Base-by-base conservation (phyloP, 768 basidiomycete genomes). In the Podaxis sp. region DNA sequence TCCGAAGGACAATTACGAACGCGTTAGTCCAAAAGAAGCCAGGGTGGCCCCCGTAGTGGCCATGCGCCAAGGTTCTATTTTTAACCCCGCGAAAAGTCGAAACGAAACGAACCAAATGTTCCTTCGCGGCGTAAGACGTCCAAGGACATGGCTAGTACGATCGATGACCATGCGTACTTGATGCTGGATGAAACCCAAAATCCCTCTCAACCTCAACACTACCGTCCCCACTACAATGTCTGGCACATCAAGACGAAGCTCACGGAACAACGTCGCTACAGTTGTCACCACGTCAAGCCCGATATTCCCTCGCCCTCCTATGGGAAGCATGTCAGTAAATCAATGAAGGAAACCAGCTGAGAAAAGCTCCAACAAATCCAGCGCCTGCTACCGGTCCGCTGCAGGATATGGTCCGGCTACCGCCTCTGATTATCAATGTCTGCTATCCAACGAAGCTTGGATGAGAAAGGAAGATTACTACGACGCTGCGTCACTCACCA, bases 291-390 rank as follows among this genome's bases (percentile, higher is more conserved):
- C 6, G 44, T 24, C 9, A 44, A 28, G 26, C 33, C 51, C 59
- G 59, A 60, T n/a, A 40, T 60, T 60, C 48, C 58, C 58, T 59
- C 58, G 58, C 26, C 13, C 48, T 26, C 24, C 13, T 33, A 19
- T 36, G 6, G 46, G 44, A 19, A 58, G 46, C 28, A 17, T 48
- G 22, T 51, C 46, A 36, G 5, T 2, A 9, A 30, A 38, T 17
- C 13, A 15, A 33, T 30, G 49, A 24, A 39, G 11, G 9, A 22
- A 51, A 33, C 9, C 33, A 33, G 42, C 42, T 51, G 22, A 51
- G 49, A 51, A 28, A 28, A 13, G 9, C 19, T 26, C 12, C 22
- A 24, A 26, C 13, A 24, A 51, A 33, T 19, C 6, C 2, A 12
- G 9, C 26, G 12, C 49, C 8, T 22, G 19, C 26, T 11, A 51